phyloP scores from a whole-genome alignment of 2,329 filamentous ascomycete genomes.

The Shiraia sp. region DNA sequence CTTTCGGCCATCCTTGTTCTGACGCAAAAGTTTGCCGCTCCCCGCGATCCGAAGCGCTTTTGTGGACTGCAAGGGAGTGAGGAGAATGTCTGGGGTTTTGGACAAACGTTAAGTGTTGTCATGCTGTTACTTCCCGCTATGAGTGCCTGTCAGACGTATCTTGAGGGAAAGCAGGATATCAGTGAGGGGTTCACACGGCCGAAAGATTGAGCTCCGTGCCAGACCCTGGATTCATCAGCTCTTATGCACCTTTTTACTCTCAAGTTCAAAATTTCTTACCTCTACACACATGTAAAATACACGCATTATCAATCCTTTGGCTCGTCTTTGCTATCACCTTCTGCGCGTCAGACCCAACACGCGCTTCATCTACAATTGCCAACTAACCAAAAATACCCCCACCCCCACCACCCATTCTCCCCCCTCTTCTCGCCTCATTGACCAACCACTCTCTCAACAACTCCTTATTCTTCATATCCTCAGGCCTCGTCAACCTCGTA shows the following conservation, averaged over 20 bases:
- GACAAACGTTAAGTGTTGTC: conserved; percentile 35
- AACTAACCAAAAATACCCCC: conserved; percentile 46
- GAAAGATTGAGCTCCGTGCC: neutral
- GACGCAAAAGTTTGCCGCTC: conserved; percentile 32
- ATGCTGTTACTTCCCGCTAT: conserved; percentile 34
- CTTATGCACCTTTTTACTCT: too few species aligned
- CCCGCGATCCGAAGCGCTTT: conserved; percentile 17
- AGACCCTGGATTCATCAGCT: neutral
- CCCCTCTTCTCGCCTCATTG: conserved; percentile 52
- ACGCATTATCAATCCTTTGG: neutral
- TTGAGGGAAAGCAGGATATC: conserved; percentile 34
- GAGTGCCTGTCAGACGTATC: conserved; percentile 30
- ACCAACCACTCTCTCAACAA: conserved; percentile 54
- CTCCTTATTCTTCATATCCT: conserved; percentile 51
- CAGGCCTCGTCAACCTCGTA: conserved; percentile 49
- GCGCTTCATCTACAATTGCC: conserved; percentile 13
- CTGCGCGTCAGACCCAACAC: conserved; percentile 1
- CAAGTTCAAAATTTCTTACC: too few species aligned
- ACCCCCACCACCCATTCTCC: conserved; percentile 50
- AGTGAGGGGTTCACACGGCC: conserved; percentile 4
- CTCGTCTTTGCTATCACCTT: neutral
- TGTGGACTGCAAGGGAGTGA: conserved; percentile 28
- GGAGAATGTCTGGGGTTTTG: conserved; percentile 37
- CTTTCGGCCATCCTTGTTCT: conserved; percentile 29
- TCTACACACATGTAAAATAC: neutral